Evolutionary conservation across 345 rosid species (phyloP), one percentile per base, ranked within the genome.

Genomic region (Linum lewisii): DNA sequence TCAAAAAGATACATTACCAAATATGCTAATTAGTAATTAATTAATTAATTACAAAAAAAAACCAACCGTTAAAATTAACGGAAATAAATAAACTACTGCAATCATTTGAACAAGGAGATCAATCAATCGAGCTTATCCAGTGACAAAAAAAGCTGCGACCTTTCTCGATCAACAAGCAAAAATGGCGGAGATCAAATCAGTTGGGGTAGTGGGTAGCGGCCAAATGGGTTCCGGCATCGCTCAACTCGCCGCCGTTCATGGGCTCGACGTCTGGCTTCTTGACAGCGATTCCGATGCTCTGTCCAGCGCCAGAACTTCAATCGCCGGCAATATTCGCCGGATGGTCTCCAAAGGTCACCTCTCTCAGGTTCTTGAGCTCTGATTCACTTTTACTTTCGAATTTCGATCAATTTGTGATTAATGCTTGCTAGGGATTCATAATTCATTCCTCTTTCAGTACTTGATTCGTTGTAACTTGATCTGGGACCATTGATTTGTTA

Each of bases 181-280:
- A 7, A 78, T 70, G 91, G 78, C 59, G 29, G 81, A 76, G 72
- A 66, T 69, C 3, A 78, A 78, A 80, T 63, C 62, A 34, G 70
- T 92, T 1, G 96, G 82, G 26, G 95, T 86, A 63, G 76, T 92
- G 6, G 95, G 96, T 34, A 68, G 85, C 68, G 96, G 98, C 29
- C 98, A 88, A 54, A 92, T 88, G 96, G 96, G 96, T n/a, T 88
- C 90, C 1, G 98, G 98, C 8, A 88, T 92, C 51, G 98, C 98
- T 24, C 96, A 86, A 66, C 84, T 92, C 53, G 96, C 82, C 60
- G 80, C 80, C 61, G 78, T 79, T 64, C 67, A 77, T 60, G 93
- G 98, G 38, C 69, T 88, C 65, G 66, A 67, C 19, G 95, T 80
- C 36, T 76, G 81, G 73, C 82, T 88, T 6, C 51, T 84, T 23